A percentile compares a stretch with the other conserved stretches of the same genome.
Conservation (phyloP, 2,329 filamentous ascomycete species). For the Penicillium sp. region DNA sequence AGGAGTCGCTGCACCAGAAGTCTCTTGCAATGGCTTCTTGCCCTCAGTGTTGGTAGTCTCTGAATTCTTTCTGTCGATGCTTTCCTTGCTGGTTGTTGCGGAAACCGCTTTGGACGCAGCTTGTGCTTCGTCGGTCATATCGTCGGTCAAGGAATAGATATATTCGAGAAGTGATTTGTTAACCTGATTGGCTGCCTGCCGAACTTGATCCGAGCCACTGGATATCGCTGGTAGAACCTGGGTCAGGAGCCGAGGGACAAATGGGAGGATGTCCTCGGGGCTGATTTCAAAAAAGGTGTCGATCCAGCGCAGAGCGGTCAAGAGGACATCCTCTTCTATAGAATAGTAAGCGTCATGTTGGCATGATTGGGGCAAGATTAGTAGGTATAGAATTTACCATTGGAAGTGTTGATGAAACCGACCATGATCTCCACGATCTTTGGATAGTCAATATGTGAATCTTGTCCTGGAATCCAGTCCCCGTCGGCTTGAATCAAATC, state of each 20-base stretch:
- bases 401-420: slow-evolving; percentile 74
- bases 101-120: slow-evolving; percentile 39
- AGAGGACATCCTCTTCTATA: slow-evolving; percentile 78
- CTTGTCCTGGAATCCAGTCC: slow-evolving; percentile 95
- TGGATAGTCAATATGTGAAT: slow-evolving; percentile 88
- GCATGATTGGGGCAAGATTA: slow-evolving; percentile 25
- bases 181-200: slow-evolving; percentile 79
- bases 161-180: slow-evolving; percentile 91
- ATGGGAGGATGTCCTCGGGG: slow-evolving; percentile 89
- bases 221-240: slow-evolving; percentile 92
- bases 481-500: slow-evolving; percentile 63
- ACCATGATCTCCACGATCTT: slow-evolving; percentile 89
- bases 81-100: slow-evolving; percentile 34
- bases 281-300: slow-evolving; percentile 96
- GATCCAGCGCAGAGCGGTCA: slow-evolving; percentile 90
- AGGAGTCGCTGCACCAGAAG: slow-evolving; percentile 38
- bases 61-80: slow-evolving; percentile 33
- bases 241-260: slow-evolving; percentile 85
- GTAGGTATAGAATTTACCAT: slow-evolving; percentile 48
- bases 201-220: slow-evolving; percentile 81
- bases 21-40: slow-evolving; percentile 29
- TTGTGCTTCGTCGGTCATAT: slow-evolving; percentile 44
- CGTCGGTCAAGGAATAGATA: slow-evolving; percentile 82
- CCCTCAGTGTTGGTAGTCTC: slow-evolving; percentile 27
- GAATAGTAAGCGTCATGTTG: slow-evolving; percentile 19